Evolutionary conservation across 2,329 filamentous ascomycete genomes (phyloP), one percentile per base, ranked within the genome.

Genomic region (Nemania sp.): DNA sequence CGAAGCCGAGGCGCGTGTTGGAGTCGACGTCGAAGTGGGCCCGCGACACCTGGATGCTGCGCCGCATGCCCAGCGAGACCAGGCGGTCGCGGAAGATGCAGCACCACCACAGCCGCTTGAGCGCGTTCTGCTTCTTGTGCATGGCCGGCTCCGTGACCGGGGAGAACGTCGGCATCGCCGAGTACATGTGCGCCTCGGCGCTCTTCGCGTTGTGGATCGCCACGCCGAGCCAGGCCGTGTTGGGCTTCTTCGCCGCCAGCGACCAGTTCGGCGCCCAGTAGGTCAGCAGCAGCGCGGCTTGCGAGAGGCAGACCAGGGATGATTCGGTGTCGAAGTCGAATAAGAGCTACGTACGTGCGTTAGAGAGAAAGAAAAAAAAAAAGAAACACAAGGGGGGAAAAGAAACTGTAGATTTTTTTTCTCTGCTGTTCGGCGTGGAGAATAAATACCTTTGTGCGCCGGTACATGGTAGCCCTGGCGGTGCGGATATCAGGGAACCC

Each of bases 41-140:
- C 2, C 77, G 75, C 0, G 80, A 79, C 56, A 84, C 78, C 60
- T 83, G 81, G n/a, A 81, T 75, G 42, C 77, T 76, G 11, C 81
- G 76, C n/a, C 81, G 76, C 61, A 83, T 75, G 3, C 81, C 78
- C 9, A 85, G 73, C 3, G 78, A 76, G 25, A 84, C 65, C 17
- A 81, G 79, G 40, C 81, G 76, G 67, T 84, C 82, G 11, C 82
- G 79, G 5, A 84, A 74, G 42, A 84, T 74, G 59, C 81, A 83
- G 59, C 80, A 81, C 81, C 82, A 84, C 81, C 81, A 84, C 7
- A 85, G 69, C 1, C 81, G 74, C 68, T 83, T 84, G 34, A 80
- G 74, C 7, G 75, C 71, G 61, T 76, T 74, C 56, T 77, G 73
- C 60, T 77, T 76, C 63, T 75, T 73, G 10, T 72, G 65, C 46